Percentiles rank a stretch among this genome's conserved stretches.
Evolutionary conservation across 768 basidiomycete species (phyloP).

Genomic region (Boletus sp.): DNA sequence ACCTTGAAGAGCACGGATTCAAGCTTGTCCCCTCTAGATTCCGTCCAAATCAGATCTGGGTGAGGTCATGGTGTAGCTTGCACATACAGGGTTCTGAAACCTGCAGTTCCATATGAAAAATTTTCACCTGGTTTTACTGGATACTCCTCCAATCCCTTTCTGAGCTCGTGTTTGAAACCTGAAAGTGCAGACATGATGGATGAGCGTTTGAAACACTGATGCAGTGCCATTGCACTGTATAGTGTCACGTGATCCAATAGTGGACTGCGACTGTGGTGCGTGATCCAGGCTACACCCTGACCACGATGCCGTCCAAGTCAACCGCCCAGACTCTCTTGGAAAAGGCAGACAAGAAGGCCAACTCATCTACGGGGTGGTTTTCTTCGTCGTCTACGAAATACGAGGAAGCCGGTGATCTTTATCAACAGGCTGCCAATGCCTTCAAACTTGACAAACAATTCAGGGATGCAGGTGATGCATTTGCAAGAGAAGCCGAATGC

Average conservation of each 20-base stretch:
- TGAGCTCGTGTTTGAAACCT: slow-evolving; percentile 43
- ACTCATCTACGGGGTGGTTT: slow-evolving; percentile 85
- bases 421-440: slow-evolving; percentile 89
- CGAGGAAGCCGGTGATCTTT: slow-evolving; percentile 96
- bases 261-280: not conserved
- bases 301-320: slow-evolving; percentile 71
- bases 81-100: slow-evolving; percentile 86
- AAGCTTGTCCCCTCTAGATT: slow-evolving; percentile 59
- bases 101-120: slow-evolving; percentile 92
- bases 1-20: slow-evolving; percentile 95
- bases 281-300: not conserved
- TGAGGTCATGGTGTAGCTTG: slow-evolving; percentile 3
- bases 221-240: too few relatives aligned
- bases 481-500: slow-evolving; percentile 92
- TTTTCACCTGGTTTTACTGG: slow-evolving; percentile 67
- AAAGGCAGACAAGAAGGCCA: slow-evolving; percentile 91
- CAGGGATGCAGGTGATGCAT: slow-evolving; percentile 89
- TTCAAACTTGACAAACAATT: slow-evolving; percentile 92
- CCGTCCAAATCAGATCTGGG: slow-evolving; percentile 7
- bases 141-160: slow-evolving; percentile 54
- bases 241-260: slow-evolving; percentile 15
- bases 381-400: slow-evolving; percentile 78
- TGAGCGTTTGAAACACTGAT: not conserved
- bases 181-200: slow-evolving; percentile 35
- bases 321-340: slow-evolving; percentile 72